Conservation (phyloP, 352 stramenopile genomes). For the Phytophthora nicotianae region DNA sequence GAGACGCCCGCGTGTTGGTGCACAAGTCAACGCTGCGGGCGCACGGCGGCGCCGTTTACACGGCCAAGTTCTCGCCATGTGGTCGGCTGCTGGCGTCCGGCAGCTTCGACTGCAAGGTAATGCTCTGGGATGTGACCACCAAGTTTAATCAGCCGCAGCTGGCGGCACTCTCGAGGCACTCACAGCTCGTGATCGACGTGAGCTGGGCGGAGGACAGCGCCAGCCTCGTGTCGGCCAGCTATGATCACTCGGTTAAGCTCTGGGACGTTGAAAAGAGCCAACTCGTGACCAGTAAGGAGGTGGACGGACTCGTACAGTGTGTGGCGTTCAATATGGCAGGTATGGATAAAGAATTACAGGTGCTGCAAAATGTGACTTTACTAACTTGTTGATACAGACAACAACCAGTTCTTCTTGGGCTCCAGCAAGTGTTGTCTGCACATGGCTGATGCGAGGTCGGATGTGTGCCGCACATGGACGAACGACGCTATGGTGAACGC, state of each 20-base stretch:
- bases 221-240: constrained; percentile 76
- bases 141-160: constrained; percentile 90
- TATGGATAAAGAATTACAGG: constrained; percentile 17
- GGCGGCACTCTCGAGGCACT: constrained; percentile 72
- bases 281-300: constrained; percentile 63
- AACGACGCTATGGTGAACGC: constrained; percentile 91
- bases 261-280: constrained; percentile 87
- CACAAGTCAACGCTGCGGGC: constrained; percentile 83
- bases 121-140: constrained; percentile 89
- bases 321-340: constrained; percentile 82
- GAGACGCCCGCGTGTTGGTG: constrained; percentile 72
- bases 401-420: constrained; percentile 81
- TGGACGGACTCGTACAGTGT: constrained; percentile 84
- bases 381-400: constrained; percentile 48
- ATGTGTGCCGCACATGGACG: constrained; percentile 66
- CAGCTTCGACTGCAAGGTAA: constrained; percentile 80
- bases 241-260: constrained; percentile 89
- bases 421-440: constrained; percentile 85
- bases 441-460: constrained; percentile 69
- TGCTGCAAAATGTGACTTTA: background rate
- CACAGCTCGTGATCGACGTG: constrained; percentile 87
- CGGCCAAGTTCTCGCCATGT: constrained; percentile 86
- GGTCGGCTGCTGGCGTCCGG: constrained; percentile 80
- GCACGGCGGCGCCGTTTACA: constrained; percentile 84
- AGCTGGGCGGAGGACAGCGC: constrained; percentile 83